A percentile compares a stretch with the other conserved stretches of the same genome.
Evolutionary conservation across 352 stramenopile species (phyloP).

Genomic region (Phytophthora fragariae): DNA sequence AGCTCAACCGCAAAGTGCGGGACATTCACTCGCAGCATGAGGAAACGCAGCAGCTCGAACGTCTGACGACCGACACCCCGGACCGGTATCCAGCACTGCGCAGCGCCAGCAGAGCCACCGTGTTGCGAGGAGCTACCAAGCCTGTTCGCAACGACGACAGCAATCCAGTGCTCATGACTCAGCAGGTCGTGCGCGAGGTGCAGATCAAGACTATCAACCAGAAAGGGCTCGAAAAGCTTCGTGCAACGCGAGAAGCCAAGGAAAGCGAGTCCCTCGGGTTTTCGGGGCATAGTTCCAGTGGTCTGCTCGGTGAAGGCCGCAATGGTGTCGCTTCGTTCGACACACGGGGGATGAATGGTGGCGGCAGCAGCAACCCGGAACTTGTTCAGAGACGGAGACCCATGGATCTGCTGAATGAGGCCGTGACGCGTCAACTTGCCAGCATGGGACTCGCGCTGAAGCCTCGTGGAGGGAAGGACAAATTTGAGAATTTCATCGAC

Average conservation of each 20-base stretch:
- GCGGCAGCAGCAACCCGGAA: conserved; percentile 38
- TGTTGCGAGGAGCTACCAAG: conserved; percentile 67
- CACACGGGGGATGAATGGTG: conserved; percentile 30
- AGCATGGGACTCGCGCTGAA: conserved; percentile 43
- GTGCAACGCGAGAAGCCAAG: conserved; percentile 75
- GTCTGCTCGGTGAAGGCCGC: conserved; percentile 30
- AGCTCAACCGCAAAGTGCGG: conserved; percentile 71
- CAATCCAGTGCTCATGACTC: conserved; percentile 59
- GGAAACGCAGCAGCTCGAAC: conserved; percentile 82
- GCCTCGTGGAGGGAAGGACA: conserved; percentile 56
- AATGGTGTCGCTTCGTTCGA: conserved; percentile 43
- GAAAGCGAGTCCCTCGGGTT: conserved; percentile 47
- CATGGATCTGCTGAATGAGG: conserved; percentile 73
- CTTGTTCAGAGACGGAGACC: conserved; percentile 63
- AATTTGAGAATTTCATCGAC: conserved; percentile 78
- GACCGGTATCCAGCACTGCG: conserved; percentile 75
- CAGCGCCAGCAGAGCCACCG: conserved; percentile 67
- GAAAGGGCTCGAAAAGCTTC: conserved; percentile 85
- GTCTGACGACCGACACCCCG: conserved; percentile 56
- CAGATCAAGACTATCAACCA: conserved; percentile 92
- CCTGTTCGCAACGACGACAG: conserved; percentile 75
- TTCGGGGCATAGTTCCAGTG: conserved; percentile 22
- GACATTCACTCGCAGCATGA: conserved; percentile 79
- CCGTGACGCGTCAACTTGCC: conserved; percentile 45
- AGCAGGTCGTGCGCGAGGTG: conserved; percentile 89